These are phyloP conservation scores for Verticillium isaacii DNA, from an alignment of 2,329 filamentous ascomycete species.

Conservation along the genomic window DNA sequence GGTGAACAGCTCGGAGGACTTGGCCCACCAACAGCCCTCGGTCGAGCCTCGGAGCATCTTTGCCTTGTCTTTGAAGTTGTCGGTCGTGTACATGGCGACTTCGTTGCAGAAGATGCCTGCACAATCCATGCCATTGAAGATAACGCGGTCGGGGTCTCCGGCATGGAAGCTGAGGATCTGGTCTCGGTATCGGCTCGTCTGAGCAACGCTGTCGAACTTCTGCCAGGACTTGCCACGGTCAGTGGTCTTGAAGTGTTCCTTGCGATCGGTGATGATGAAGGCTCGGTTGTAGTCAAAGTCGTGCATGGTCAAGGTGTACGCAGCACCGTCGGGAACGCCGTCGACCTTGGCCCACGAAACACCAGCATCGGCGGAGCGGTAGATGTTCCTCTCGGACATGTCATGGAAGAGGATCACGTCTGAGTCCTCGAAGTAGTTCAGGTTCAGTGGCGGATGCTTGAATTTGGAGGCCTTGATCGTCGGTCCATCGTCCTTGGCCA, in stretches of 20 bases:
- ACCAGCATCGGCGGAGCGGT: conserved; percentile 77
- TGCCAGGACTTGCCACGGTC: conserved; percentile 81
- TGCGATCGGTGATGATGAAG: conserved; percentile 67
- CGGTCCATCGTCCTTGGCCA: conserved; percentile 58
- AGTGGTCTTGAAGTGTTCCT: conserved; percentile 75
- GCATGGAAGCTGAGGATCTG: conserved; percentile 73
- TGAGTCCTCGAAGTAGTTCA: conserved; percentile 90
- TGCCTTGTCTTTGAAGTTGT: conserved; percentile 71
- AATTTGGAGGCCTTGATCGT: conserved; percentile 62
- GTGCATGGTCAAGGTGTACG: conserved; percentile 66
- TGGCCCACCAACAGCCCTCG: conserved; percentile 83
- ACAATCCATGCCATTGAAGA: conserved; percentile 76
- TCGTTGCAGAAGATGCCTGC: conserved; percentile 59
- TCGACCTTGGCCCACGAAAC: conserved; percentile 66
- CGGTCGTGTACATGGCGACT: conserved; percentile 68
- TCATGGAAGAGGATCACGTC: conserved; percentile 77
- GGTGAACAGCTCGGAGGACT: conserved; percentile 67
- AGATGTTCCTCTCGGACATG: conserved; percentile 57
- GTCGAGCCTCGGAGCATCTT: conserved; percentile 64
- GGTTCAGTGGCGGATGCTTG: conserved; percentile 58
- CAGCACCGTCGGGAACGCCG: conserved; percentile 58
- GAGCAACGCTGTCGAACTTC: conserved; percentile 60
- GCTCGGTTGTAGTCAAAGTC: conserved; percentile 74
- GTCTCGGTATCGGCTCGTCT: conserved; percentile 48
- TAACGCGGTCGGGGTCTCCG: conserved; percentile 74